Percentiles rank a stretch among this genome's conserved stretches.
Evolutionary conservation across 192 early-diverging fungal genomes (phyloP).

Genomic region (Linderina pennispora): DNA sequence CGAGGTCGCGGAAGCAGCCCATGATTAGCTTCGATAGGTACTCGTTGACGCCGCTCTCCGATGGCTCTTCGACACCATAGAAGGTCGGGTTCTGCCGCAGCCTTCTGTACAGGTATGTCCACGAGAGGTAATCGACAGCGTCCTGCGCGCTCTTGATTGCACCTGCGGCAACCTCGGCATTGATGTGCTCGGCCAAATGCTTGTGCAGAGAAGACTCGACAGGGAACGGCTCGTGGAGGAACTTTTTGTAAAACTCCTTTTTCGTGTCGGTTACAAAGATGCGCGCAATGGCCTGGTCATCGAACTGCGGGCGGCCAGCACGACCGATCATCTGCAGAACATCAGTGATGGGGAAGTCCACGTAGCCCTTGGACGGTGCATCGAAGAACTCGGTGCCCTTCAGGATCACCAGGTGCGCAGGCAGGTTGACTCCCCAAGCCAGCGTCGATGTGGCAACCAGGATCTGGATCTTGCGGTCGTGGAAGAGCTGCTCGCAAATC

Average conservation of each 20-base stretch:
- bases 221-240: constrained; percentile 93
- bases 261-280: constrained; percentile 95
- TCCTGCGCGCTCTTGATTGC: constrained; percentile 89
- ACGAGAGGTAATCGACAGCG: constrained; percentile 90
- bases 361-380: constrained; percentile 81
- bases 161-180: constrained; percentile 88
- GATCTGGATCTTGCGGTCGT: constrained; percentile 92
- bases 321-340: constrained; percentile 99
- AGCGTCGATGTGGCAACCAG: constrained; percentile 92
- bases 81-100: constrained; percentile 92
- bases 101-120: constrained; percentile 94
- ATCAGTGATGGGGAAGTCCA: constrained; percentile 97
- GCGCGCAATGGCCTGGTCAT: constrained; percentile 83
- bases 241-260: constrained; percentile 98
- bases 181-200: constrained; percentile 80
- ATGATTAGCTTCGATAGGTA: constrained; percentile 81
- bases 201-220: constrained; percentile 77
- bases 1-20: constrained; percentile 61
- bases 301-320: constrained; percentile 94
- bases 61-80: constrained; percentile 79
- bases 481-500: constrained; percentile 90
- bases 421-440: constrained; percentile 98
- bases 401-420: constrained; percentile 94
- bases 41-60: constrained; percentile 58
- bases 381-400: constrained; percentile 99